phyloP scores from a whole-genome alignment of 108 stramenopile genomes.

The Cafeteria roenbergensis region DNA sequence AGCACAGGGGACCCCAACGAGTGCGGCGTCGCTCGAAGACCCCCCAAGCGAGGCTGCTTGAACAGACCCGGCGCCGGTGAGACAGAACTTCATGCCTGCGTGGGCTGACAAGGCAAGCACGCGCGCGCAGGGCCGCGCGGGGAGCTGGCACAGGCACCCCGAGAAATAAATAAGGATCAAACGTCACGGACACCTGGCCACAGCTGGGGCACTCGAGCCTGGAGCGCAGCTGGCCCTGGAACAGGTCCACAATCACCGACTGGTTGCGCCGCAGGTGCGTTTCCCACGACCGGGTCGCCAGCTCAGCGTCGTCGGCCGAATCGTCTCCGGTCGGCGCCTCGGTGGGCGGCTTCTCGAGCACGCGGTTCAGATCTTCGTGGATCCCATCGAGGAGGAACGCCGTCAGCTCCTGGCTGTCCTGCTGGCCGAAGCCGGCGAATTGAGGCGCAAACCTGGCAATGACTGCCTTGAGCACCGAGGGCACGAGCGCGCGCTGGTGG shows the following conservation, averaged over 20 bases:
- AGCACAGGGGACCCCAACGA: no score
- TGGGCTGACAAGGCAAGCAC: no score
- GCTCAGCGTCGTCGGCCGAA: not conserved
- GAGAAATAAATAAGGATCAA: slow-evolving; percentile 85
- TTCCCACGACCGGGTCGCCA: slow-evolving; percentile 42
- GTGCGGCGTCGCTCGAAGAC: no score
- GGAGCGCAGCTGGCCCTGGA: slow-evolving; percentile 63
- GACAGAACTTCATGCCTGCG: no score
- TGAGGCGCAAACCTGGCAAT: slow-evolving; percentile 54
- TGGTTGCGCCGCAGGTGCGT: slow-evolving; percentile 54
- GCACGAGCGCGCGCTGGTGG: slow-evolving; percentile 50
- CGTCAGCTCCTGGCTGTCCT: slow-evolving; percentile 94
- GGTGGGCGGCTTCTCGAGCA: slow-evolving; percentile 31
- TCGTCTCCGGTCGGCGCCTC: not conserved
- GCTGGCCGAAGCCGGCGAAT: slow-evolving; percentile 84
- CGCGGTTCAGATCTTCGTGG: slow-evolving; percentile 96
- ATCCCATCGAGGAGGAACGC: slow-evolving; percentile 83
- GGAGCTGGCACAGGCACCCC: slow-evolving; percentile 82
- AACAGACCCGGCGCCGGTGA: no score
- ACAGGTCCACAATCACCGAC: slow-evolving; percentile 56
- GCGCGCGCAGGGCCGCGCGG: slow-evolving; percentile 9
- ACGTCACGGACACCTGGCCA: slow-evolving; percentile 76
- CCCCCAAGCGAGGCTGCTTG: no score
- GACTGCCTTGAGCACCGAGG: slow-evolving; percentile 54
- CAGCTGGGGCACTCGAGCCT: slow-evolving; percentile 78